Percentiles rank a stretch among this genome's conserved stretches.
phyloP scores from a whole-genome alignment of 176 grass and related monocot species.

The Aegilops speltoides region DNA sequence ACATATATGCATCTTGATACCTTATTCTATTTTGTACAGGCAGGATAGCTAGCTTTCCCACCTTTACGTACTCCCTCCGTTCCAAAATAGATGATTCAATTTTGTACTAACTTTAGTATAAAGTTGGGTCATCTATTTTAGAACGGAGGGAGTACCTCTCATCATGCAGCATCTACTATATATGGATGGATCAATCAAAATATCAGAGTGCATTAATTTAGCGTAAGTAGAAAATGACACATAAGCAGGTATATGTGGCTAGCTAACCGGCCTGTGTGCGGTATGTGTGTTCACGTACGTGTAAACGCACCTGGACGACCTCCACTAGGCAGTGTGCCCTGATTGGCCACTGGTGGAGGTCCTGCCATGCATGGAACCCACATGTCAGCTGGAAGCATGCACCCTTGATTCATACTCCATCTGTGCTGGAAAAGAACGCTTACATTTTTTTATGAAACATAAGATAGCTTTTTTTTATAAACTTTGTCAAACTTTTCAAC shows the following conservation, averaged over 20 bases:
- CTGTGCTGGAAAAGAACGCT: too few relatives aligned
- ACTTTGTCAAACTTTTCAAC: too few relatives aligned
- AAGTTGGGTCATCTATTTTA: too few relatives aligned
- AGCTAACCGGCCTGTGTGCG: not conserved
- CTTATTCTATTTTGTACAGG: constrained; percentile 13
- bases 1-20: not conserved
- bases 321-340: constrained; percentile 3
- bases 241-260: not conserved
- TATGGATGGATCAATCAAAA: not conserved
- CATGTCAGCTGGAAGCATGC: not conserved
- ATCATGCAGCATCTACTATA: not conserved
- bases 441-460: too few relatives aligned
- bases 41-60: not conserved
- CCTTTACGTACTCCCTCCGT: too few relatives aligned
- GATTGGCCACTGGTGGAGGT: not conserved
- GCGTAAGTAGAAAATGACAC: not conserved
- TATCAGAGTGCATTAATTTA: not conserved
- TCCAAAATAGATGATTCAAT: too few relatives aligned
- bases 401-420: not conserved
- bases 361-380: not conserved
- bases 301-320: constrained; percentile 4
- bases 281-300: not conserved
- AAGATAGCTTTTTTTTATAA: too few relatives aligned
- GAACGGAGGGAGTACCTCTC: too few relatives aligned
- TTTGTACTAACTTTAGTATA: too few relatives aligned